Conservation (phyloP, 768 basidiomycete genomes). For the Tylopilus rubrobrunneus region DNA sequence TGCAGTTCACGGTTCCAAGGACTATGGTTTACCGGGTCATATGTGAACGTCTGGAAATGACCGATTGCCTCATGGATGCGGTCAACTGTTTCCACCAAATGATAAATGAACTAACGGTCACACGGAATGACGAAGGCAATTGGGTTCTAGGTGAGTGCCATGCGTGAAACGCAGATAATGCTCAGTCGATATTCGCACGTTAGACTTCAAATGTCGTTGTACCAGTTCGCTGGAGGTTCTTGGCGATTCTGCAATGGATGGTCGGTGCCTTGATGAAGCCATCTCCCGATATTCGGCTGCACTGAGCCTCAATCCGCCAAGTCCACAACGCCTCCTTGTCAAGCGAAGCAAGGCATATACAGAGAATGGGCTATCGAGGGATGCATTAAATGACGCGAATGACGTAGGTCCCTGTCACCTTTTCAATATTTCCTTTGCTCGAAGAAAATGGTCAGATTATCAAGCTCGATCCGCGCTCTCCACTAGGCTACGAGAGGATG, state of each 20-base stretch:
- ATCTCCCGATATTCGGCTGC: conserved; percentile 1
- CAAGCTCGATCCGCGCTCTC: background rate
- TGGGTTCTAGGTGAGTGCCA: background rate
- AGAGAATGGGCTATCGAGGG: background rate
- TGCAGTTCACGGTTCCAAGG: background rate
- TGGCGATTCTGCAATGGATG: background rate
- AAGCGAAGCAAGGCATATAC: conserved; percentile 9
- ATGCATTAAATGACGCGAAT: conserved; percentile 3
- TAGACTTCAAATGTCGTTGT: background rate
- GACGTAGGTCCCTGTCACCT: background rate
- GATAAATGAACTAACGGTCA: background rate
- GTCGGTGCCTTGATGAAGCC: background rate
- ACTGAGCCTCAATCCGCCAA: background rate
- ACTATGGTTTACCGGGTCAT: background rate
- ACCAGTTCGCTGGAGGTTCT: background rate
- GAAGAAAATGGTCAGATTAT: background rate
- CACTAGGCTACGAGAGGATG: background rate
- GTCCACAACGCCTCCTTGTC: background rate
- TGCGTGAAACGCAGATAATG: background rate
- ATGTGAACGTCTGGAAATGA: background rate
- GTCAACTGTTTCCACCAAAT: background rate
- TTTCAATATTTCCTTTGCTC: background rate
- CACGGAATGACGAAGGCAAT: background rate
- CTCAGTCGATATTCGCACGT: background rate
- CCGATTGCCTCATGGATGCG: background rate